phyloP scores from a whole-genome alignment of 2,329 filamentous ascomycete genomes.

The Fusarium musae region DNA sequence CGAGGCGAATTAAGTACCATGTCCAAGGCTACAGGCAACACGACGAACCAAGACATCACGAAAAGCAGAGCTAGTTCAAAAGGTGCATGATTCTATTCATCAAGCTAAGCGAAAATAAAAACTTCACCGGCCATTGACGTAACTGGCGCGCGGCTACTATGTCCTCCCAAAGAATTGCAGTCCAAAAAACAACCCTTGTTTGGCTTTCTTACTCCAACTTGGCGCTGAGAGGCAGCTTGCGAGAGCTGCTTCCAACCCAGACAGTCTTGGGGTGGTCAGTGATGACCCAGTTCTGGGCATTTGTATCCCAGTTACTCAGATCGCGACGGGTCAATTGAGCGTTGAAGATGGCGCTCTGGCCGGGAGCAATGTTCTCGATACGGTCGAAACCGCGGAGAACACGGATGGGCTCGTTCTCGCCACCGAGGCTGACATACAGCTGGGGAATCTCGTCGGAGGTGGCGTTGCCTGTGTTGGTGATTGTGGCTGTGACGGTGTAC shows the following conservation, averaged over 20 bases:
- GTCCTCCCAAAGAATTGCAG: background rate
- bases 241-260: slow-evolving; percentile 65
- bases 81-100: background rate
- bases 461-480: slow-evolving; percentile 76
- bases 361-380: slow-evolving; percentile 73
- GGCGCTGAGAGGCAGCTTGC: slow-evolving; percentile 60
- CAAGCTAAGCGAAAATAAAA: slow-evolving; percentile 3
- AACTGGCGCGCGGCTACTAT: slow-evolving; percentile 1
- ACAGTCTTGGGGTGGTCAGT: slow-evolving; percentile 62
- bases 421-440: slow-evolving; percentile 84
- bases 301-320: slow-evolving; percentile 86
- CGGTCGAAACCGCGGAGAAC: slow-evolving; percentile 85
- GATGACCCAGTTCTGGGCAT: slow-evolving; percentile 85
- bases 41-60: background rate
- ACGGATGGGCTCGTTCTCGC: slow-evolving; percentile 73
- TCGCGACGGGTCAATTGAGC: slow-evolving; percentile 81
- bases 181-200: background rate
- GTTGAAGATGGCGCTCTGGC: slow-evolving; percentile 73
- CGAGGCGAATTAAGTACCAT: background rate
- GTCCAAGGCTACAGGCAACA: background rate
- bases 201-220: slow-evolving; percentile 22
- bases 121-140: slow-evolving; percentile 17
- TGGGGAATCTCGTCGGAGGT: slow-evolving; percentile 79
- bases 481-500: slow-evolving; percentile 73
- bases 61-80: background rate